phyloP scores from a whole-genome alignment of 805 yeast species.

The Saitoella complicata region DNA sequence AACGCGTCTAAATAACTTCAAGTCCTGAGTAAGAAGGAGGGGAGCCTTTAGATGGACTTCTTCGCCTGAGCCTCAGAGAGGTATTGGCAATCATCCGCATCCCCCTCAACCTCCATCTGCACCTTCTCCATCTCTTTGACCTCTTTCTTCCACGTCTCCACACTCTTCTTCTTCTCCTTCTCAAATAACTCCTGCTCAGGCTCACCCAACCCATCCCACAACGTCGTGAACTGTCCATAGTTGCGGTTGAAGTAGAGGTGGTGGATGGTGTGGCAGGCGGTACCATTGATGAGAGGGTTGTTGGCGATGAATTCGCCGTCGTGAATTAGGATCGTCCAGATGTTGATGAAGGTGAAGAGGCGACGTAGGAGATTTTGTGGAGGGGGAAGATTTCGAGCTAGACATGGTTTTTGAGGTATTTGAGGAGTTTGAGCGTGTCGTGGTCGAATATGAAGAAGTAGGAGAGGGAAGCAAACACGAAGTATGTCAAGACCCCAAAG shows the following conservation, averaged over 20 bases:
- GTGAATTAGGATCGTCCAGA: slow-evolving; percentile 98
- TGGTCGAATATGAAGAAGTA: slow-evolving; percentile 71
- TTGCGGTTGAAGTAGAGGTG: slow-evolving; percentile 94
- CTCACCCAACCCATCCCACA: slow-evolving; percentile 94
- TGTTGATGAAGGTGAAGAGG: slow-evolving; percentile 82
- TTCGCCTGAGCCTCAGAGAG: background rate
- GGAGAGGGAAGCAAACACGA: slow-evolving; percentile 58
- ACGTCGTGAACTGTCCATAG: slow-evolving; percentile 94
- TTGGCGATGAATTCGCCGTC: slow-evolving; percentile 92
- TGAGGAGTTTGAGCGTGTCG: slow-evolving; percentile 18
- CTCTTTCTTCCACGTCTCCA: slow-evolving; percentile 54
- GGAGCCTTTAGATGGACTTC: background rate
- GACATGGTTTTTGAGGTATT: too few species aligned
- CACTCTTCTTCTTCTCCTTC: slow-evolving; percentile 38
- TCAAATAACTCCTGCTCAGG: slow-evolving; percentile 82
- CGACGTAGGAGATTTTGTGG: slow-evolving; percentile 68
- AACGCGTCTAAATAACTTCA: too few species aligned
- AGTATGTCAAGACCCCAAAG: slow-evolving; percentile 77
- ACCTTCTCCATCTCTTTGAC: slow-evolving; percentile 59
- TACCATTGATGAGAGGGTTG: slow-evolving; percentile 89
- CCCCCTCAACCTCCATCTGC: slow-evolving; percentile 67
- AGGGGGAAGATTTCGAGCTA: slow-evolving; percentile 50
- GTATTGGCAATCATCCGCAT: slow-evolving; percentile 14
- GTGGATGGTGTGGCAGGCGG: slow-evolving; percentile 96
- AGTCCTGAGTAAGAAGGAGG: too few species aligned